Percentiles rank a stretch among this genome's conserved stretches.
phyloP scores from a whole-genome alignment of 306 rosid genomes.

The Casuarina equisetifolia region DNA sequence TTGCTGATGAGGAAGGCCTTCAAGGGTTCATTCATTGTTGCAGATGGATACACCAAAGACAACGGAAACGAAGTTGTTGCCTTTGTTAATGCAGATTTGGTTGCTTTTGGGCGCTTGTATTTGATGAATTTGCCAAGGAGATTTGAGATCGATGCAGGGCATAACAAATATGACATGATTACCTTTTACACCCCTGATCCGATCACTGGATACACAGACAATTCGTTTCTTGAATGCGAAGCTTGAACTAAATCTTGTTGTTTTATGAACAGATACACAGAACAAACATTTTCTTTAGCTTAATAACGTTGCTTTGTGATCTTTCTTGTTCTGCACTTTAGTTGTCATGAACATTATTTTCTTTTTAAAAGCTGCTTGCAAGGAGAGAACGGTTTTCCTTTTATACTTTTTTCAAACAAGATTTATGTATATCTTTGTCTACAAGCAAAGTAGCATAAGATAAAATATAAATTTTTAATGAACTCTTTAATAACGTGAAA shows the following conservation, averaged over 20 bases:
- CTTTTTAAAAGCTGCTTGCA: no score
- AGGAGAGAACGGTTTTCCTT: no score
- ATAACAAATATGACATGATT: conserved; percentile 37
- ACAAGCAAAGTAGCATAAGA: no score
- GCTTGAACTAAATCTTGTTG: background rate
- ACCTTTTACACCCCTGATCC: conserved; percentile 50
- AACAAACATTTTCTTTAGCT: conserved; percentile 21
- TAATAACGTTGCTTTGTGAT: no score
- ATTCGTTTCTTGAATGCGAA: conserved; percentile 16
- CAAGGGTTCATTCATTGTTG: conserved; percentile 54
- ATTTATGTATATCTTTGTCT: no score
- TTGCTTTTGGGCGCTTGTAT: conserved; percentile 54
- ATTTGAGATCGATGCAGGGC: conserved; percentile 41
- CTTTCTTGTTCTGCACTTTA: no score
- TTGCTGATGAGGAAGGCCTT: conserved; percentile 51
- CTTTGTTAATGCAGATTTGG: conserved; percentile 31
- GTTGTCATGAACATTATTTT: no score
- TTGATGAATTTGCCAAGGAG: conserved; percentile 57
- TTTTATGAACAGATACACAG: conserved; percentile 36
- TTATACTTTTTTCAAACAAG: no score
- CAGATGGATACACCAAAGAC: conserved; percentile 47
- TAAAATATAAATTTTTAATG: no score
- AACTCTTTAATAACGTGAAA: no score
- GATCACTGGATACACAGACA: conserved; percentile 56
- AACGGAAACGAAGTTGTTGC: conserved; percentile 49